Base-by-base conservation (phyloP, 2,329 filamentous ascomycete species). In the Cytospora piceae region DNA sequence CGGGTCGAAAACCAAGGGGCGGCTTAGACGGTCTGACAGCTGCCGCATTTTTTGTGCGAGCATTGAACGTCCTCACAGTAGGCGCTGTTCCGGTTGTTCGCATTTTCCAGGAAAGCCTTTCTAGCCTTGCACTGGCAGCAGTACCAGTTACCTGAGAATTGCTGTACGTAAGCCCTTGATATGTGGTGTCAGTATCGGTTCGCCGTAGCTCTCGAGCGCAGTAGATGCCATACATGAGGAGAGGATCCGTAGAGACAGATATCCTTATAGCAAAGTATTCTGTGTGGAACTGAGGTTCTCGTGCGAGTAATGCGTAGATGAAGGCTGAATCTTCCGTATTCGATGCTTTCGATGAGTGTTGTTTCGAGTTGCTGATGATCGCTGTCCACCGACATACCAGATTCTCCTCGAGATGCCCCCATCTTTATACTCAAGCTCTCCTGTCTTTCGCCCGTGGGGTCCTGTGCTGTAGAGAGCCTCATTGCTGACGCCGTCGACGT, bases 71-170 rank as follows among this genome's bases (percentile, higher is more conserved):
- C 61, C n/a, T 63, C 61, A 52, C 61, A 63, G 3, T 3, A 22
- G 20, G n/a, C 22, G 31, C 61, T 63, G 17, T 29, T 1, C 17
- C 8, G 7, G 17, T 24, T 14, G 15, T 64, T 64, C 20, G 49
- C 17, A 12, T 64, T 64, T 12, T n/a, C 5, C 9, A 64, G 37
- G 4, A 64, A 14, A 4, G 11, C 6, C 6, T 42, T 60, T 11
- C 22, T 51, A 2, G 4, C 7, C 31, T 42, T 54, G 17, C 62
- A 64, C 31, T 29, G 34, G 49, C 62, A 64, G n/a, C 62, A 64
- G 49, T 64, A 64, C 62, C 62, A 64, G 31, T 60, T 60, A 17
- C 56, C 56, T 9, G 22, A 29, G 46, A 64, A 64, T 0, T 34
- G 2, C 24, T 34, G 22, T 20, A 1, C 0, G n/a, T 15, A 49